Evolutionary conservation across 176 grass and related monocot species (phyloP).

Genomic region (Phoenix roebelenii): DNA sequence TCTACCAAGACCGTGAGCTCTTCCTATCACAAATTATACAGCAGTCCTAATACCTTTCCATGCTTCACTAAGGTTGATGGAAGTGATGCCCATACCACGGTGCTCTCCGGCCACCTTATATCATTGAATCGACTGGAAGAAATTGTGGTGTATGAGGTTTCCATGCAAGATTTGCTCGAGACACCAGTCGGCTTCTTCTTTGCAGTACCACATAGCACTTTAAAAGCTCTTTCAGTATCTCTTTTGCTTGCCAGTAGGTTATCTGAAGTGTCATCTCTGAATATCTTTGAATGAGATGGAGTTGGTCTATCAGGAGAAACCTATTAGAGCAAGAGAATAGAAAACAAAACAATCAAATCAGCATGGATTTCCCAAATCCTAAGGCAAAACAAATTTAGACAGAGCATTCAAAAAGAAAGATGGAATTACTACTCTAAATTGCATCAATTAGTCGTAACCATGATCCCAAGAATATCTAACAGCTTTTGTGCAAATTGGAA

Average conservation of each 20-base stretch:
- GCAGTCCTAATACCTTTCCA: constrained; percentile 42
- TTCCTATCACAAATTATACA: too few species aligned
- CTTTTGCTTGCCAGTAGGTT: constrained; percentile 35
- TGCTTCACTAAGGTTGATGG: constrained; percentile 49
- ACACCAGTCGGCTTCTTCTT: constrained; percentile 23
- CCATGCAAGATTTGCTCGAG: constrained; percentile 27
- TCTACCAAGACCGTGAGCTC: too few species aligned
- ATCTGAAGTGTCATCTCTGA: constrained; percentile 7
- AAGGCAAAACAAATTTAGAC: too few species aligned
- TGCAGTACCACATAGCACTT: constrained; percentile 31
- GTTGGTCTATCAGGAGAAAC: constrained; percentile 47
- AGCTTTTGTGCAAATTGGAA: too few species aligned
- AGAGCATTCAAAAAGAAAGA: too few species aligned
- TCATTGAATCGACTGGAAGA: constrained; percentile 20
- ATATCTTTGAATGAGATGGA: background rate
- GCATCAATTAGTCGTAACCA: too few species aligned
- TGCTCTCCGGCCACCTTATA: constrained; percentile 48
- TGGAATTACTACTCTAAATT: too few species aligned
- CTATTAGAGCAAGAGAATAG: constrained; percentile 15
- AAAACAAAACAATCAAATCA: background rate
- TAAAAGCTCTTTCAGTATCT: constrained; percentile 60
- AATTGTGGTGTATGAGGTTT: constrained; percentile 23
- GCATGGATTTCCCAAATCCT: too few species aligned
- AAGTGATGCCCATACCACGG: constrained; percentile 41
- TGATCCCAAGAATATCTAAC: too few species aligned